Conservation (phyloP, 352 stramenopile genomes). For the Globisporangium irregulare region DNA sequence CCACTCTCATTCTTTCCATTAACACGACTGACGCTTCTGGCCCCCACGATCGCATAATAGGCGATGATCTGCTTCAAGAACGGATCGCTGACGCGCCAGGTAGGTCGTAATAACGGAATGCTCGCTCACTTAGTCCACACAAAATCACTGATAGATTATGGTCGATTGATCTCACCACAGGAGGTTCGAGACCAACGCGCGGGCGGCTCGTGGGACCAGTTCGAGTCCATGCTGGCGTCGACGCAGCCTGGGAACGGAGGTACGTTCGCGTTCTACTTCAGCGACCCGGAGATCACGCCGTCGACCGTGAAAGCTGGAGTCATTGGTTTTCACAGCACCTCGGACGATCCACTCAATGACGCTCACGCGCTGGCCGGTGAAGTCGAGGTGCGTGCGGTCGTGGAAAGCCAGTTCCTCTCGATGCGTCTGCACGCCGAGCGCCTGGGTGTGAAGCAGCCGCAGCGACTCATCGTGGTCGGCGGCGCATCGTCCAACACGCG, state of each 20-base stretch:
- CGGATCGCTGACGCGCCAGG: conserved; percentile 66
- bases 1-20: not conserved
- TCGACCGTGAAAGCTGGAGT: conserved; percentile 41
- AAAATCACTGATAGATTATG: not conserved
- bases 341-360: conserved; percentile 22
- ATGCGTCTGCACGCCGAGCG: conserved; percentile 51
- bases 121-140: not conserved
- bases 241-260: conserved; percentile 44
- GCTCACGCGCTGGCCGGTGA: conserved; percentile 16
- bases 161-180: conserved; percentile 6
- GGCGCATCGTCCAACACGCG: conserved; percentile 52
- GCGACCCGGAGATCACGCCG: conserved; percentile 68
- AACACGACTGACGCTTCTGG: not conserved
- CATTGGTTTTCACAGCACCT: conserved; percentile 34
- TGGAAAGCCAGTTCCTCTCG: conserved; percentile 65
- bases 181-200: conserved; percentile 44
- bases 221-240: conserved; percentile 42
- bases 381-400: conserved; percentile 52
- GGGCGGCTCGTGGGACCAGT: conserved; percentile 45
- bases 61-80: conserved; percentile 90
- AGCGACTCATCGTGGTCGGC: conserved; percentile 63
- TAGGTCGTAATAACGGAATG: conserved; percentile 1
- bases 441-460: conserved; percentile 44
- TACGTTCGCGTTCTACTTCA: conserved; percentile 56
- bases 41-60: not conserved